Conservation (phyloP, 331 rosid species). For the Ulmus americana region DNA sequence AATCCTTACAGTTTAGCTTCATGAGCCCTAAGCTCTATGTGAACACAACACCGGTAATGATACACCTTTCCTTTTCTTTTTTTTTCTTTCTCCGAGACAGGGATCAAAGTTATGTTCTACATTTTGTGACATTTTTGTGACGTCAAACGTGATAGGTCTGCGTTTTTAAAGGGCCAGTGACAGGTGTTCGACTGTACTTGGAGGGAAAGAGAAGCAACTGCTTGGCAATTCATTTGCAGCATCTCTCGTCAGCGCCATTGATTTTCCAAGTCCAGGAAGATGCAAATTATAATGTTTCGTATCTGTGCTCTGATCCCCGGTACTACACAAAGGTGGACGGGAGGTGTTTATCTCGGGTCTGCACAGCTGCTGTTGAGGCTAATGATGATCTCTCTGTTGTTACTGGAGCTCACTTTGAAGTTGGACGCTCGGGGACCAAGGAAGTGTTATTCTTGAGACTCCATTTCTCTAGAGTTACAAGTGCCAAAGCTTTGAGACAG, state of each 20-base stretch:
- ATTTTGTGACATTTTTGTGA: background rate
- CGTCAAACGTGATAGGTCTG: constrained; percentile 40
- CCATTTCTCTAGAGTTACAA: constrained; percentile 43
- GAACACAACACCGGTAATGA: constrained; percentile 57
- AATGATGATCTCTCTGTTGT: constrained; percentile 49
- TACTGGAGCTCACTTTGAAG: constrained; percentile 64
- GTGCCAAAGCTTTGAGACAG: constrained; percentile 35
- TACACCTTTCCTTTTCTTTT: background rate
- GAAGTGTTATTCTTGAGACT: constrained; percentile 58
- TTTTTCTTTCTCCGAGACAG: no score
- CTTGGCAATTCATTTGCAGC: constrained; percentile 73
- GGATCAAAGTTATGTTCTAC: constrained; percentile 8
- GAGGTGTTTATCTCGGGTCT: constrained; percentile 74
- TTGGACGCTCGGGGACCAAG: constrained; percentile 52
- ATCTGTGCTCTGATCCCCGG: constrained; percentile 38
- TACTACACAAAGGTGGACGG: constrained; percentile 69
- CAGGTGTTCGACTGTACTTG: constrained; percentile 65
- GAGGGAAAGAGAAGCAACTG: constrained; percentile 72
- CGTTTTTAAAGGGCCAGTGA: constrained; percentile 63
- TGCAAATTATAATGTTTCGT: constrained; percentile 22
- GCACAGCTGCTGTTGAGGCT: constrained; percentile 70
- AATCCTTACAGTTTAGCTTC: constrained; percentile 76
- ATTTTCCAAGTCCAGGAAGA: constrained; percentile 46
- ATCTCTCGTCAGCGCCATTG: constrained; percentile 63
- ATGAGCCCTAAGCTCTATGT: constrained; percentile 91